Base-by-base conservation (phyloP, 2,329 filamentous ascomycete genomes). In the Nothopassalora personata region DNA sequence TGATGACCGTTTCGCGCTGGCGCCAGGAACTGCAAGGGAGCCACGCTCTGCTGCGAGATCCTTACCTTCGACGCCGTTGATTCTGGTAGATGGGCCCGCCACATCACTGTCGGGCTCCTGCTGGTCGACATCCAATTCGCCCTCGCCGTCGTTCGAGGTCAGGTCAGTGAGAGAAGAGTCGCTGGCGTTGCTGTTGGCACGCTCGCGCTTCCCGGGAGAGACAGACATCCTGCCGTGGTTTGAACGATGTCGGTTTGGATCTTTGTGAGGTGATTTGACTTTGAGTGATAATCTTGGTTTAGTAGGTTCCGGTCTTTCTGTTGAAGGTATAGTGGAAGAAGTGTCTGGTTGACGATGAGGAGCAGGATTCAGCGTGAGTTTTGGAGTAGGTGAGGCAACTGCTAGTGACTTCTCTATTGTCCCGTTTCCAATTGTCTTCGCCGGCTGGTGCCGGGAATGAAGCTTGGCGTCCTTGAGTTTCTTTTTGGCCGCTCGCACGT, bases 401-500 rank as follows among this genome's bases (percentile, higher is more conserved):
- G 51, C 43, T 49, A 34, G 33, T 67, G 69, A 43, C 64, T 65
- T 58, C 67, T 67, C 59, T 58, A 66, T 56, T 34, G 60, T 57
- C 59, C 62, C 64, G 62, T 65, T 67, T 43, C 39, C 39, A 43
- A 43, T 18, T 54, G 66, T 52, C 52, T 70, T 52, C 68, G 65
- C 57, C 71, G 71, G 59, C 51, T 64, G 68, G 76, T 80, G 64
- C 56, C 66, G 65, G 36, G 62, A 60, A 54, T 66, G 63, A 36
- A 65, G 58, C 48, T 67, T 65, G 60, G 63, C 63, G 47, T 62
- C 64, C 58, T 67, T 71, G 66, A 76, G 66, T 49, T 70, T 68
- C 65, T 74, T 77, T 67, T 78, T 79, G 34, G 74, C 74, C n/a
- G 63, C 64, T 48, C 73, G 75, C 60, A 80, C 75, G 55, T 73